phyloP scores from a whole-genome alignment of 1,284 basidiomycete species.

The Tremellales sp. region DNA sequence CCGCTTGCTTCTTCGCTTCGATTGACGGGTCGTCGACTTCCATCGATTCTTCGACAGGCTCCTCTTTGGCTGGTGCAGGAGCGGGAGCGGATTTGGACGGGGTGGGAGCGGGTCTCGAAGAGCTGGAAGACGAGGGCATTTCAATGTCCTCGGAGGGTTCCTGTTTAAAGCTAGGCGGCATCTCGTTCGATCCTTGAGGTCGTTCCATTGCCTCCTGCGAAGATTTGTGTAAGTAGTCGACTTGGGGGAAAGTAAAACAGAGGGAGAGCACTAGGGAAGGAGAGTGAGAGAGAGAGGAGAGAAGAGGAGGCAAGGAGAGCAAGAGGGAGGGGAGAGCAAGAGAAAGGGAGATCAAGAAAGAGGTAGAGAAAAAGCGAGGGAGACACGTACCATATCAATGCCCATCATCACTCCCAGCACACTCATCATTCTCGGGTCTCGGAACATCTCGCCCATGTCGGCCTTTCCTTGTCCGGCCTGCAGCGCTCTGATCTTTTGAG shows the following conservation, averaged over 20 bases:
- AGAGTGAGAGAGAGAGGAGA: too few relatives aligned
- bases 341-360: too few relatives aligned
- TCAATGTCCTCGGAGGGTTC: conserved; percentile 10
- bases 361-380: too few relatives aligned
- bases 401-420: conserved; percentile 92
- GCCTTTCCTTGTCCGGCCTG: conserved; percentile 42
- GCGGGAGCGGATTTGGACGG: conserved; percentile 42
- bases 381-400: conserved; percentile 64
- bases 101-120: conserved; percentile 45
- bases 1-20: conserved; percentile 67
- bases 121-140: conserved; percentile 19
- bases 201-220: conserved; percentile 70
- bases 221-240: neutral
- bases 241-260: too few relatives aligned
- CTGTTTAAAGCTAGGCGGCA: conserved; percentile 59
- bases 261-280: too few relatives aligned
- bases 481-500: conserved; percentile 56
- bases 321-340: too few relatives aligned
- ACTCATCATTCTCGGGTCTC: conserved; percentile 84
- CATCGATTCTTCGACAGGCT: conserved; percentile 58
- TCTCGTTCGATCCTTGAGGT: conserved; percentile 77
- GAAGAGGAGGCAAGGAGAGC: too few relatives aligned
- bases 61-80: conserved; percentile 49
- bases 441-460: conserved; percentile 52
- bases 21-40: conserved; percentile 67